Conservation (phyloP, 1,139 yeast species). For the Debaryomyces nepalensis region DNA sequence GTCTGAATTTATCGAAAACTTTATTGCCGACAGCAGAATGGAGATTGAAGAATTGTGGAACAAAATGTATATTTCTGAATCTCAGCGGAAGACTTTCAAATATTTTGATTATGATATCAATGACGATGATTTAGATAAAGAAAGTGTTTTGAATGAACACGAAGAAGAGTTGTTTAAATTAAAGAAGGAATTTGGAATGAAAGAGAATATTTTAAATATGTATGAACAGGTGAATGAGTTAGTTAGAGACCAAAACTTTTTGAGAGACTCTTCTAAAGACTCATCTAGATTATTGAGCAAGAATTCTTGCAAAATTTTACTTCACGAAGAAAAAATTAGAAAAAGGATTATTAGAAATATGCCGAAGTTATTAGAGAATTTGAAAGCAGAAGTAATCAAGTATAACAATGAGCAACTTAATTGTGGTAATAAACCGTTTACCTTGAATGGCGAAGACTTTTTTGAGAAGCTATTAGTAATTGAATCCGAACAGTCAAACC, state of each 20-base stretch:
- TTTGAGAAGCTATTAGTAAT: conserved; percentile 45
- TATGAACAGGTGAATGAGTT: conserved; percentile 61
- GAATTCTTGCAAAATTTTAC: conserved; percentile 76
- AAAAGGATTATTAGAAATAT: conserved; percentile 66
- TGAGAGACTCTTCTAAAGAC: conserved; percentile 75
- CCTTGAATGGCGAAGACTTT: conserved; percentile 52
- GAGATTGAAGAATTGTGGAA: conserved; percentile 69
- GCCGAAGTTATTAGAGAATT: conserved; percentile 62
- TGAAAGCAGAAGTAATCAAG: conserved; percentile 51
- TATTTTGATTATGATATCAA: conserved; percentile 42
- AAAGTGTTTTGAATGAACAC: conserved; percentile 57
- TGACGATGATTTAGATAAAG: conserved; percentile 54
- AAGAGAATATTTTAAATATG: conserved; percentile 58
- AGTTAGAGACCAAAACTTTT: conserved; percentile 60
- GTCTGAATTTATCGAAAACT: conserved; percentile 64
- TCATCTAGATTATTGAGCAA: conserved; percentile 77
- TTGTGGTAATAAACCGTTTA: conserved; percentile 43
- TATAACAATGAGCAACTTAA: conserved; percentile 46
- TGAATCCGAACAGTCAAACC: conserved; percentile 42
- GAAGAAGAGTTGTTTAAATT: conserved; percentile 63
- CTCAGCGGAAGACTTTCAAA: conserved; percentile 43
- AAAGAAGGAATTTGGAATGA: conserved; percentile 52
- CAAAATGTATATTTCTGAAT: conserved; percentile 57
- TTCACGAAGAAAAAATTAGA: conserved; percentile 79
- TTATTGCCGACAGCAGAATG: conserved; percentile 63